Evolutionary conservation across 2,329 filamentous ascomycete species (phyloP).

Genomic region (Myriosclerotinia scirpicola): DNA sequence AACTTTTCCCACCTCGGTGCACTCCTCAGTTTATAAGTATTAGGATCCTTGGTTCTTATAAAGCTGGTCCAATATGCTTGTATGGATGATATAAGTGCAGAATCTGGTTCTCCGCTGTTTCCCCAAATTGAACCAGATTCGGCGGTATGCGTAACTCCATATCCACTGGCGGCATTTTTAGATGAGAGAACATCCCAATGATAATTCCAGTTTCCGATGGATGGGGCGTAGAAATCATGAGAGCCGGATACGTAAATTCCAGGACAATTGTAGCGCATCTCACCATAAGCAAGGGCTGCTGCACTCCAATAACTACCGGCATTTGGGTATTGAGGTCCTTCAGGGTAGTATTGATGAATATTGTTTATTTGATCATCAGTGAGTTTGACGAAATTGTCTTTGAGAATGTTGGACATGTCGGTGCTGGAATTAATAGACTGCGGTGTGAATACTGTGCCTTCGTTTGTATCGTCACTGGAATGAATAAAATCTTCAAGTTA

Average conservation of each 20-base stretch:
- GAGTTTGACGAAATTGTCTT: slow-evolving; percentile 58
- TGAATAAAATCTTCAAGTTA: not conserved
- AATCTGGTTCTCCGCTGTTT: slow-evolving; percentile 42
- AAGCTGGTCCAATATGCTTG: slow-evolving; percentile 76
- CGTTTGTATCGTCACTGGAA: slow-evolving; percentile 58
- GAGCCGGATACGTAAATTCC: slow-evolving; percentile 51
- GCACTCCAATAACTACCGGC: slow-evolving; percentile 59
- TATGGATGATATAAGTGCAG: slow-evolving; percentile 46
- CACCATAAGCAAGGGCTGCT: slow-evolving; percentile 58
- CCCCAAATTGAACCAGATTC: slow-evolving; percentile 69
- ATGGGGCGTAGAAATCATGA: slow-evolving; percentile 31
- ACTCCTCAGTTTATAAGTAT: slow-evolving; percentile 48
- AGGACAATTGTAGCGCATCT: slow-evolving; percentile 65
- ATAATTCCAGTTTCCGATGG: slow-evolving; percentile 60
- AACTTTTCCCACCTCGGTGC: slow-evolving; percentile 51
- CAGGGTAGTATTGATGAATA: slow-evolving; percentile 58
- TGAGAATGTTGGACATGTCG: slow-evolving; percentile 56
- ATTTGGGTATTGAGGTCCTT: slow-evolving; percentile 48
- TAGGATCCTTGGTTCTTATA: slow-evolving; percentile 64
- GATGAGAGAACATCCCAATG: slow-evolving; percentile 60
- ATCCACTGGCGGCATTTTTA: slow-evolving; percentile 50
- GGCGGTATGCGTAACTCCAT: slow-evolving; percentile 65
- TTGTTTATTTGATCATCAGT: slow-evolving; percentile 49
- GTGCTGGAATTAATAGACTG: slow-evolving; percentile 47
- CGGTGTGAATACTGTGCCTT: slow-evolving; percentile 63